Evolutionary conservation across 345 rosid genomes (phyloP).

Genomic region (Syzygium grande): DNA sequence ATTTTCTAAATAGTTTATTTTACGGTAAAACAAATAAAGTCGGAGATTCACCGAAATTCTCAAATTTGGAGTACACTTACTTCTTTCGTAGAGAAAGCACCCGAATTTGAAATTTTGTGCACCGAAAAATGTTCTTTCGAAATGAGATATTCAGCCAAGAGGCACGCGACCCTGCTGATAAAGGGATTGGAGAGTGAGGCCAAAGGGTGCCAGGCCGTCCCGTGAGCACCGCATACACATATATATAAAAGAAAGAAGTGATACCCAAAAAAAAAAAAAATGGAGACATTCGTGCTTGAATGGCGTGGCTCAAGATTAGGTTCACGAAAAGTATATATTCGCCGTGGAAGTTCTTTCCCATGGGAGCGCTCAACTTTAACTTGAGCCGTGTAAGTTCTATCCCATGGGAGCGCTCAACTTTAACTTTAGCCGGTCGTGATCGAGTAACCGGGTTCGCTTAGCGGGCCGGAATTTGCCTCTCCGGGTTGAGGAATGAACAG

Average conservation of each 20-base stretch:
- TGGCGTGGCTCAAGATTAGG: rapidly evolving
- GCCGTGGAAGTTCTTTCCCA: background rate
- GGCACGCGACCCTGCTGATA: too few relatives aligned
- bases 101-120: background rate
- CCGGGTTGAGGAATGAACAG: background rate
- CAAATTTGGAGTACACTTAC: background rate
- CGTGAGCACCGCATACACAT: too few relatives aligned
- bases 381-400: background rate
- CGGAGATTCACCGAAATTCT: background rate
- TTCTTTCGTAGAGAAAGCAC: rapidly evolving
- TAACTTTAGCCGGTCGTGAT: background rate
- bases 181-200: too few relatives aligned
- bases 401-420: background rate
- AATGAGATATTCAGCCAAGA: background rate
- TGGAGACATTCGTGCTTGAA: background rate
- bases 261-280: too few relatives aligned
- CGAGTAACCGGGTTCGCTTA: background rate
- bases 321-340: background rate
- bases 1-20: too few relatives aligned
- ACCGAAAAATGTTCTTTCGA: rapidly evolving
- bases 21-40: rapidly evolving
- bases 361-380: background rate
- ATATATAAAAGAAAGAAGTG: too few relatives aligned
- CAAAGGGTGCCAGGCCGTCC: too few relatives aligned
- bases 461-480: background rate